These are phyloP conservation scores for Metarhizium guizhouense DNA, from an alignment of 2,329 filamentous ascomycete genomes.

Conservation along the genomic window DNA sequence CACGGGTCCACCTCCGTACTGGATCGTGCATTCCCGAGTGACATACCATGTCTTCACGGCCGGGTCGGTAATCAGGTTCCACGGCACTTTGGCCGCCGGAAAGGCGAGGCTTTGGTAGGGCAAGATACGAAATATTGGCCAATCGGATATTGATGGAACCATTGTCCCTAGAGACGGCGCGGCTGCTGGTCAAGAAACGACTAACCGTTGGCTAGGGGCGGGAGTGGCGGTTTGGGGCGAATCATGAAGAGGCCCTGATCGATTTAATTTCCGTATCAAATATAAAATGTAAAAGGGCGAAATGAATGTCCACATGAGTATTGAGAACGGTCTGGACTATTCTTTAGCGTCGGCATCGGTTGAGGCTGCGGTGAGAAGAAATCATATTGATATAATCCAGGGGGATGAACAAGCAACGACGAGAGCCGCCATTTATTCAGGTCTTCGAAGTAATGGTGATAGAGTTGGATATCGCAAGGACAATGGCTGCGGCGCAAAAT, in stretches of 20 bases:
- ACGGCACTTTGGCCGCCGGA: no score
- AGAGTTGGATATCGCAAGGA: background rate
- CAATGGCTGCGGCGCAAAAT: background rate
- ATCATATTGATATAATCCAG: background rate
- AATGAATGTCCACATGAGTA: background rate
- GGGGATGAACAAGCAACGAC: background rate
- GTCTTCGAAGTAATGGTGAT: background rate
- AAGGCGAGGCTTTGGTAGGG: no score
- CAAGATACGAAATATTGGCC: background rate
- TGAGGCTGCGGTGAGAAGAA: background rate
- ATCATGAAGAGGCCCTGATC: background rate
- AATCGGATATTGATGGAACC: background rate
- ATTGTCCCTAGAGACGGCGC: no score
- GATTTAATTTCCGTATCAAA: no score
- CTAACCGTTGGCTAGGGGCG: background rate
- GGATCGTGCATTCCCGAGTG: no score
- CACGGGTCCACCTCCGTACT: no score
- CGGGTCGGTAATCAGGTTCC: no score
- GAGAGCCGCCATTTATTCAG: background rate
- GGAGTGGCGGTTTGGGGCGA: conserved; percentile 3
- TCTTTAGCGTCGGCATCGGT: background rate
- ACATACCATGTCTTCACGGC: no score
- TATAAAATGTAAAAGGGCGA: background rate
- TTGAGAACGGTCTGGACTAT: background rate
- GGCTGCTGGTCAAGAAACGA: background rate